phyloP scores from a whole-genome alignment of 306 rosid species.

The Nissolia schottii region DNA sequence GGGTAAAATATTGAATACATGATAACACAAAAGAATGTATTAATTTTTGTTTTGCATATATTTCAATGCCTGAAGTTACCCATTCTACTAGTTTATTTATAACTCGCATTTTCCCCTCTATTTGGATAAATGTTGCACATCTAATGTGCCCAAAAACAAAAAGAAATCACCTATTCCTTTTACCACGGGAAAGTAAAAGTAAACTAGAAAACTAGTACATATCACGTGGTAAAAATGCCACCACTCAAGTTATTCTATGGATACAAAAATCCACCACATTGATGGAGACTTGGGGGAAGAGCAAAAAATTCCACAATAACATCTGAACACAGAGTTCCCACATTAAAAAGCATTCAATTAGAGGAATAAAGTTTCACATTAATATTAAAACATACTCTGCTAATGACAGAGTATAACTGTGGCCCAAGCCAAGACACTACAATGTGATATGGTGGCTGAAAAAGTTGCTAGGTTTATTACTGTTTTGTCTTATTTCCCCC shows the following conservation, averaged over 20 bases:
- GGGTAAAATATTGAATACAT: too few species aligned
- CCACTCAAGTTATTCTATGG: neutral
- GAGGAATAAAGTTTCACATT: neutral
- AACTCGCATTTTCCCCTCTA: neutral
- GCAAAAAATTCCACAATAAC: slow-evolving; percentile 22
- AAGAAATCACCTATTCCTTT: neutral
- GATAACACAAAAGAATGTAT: too few species aligned
- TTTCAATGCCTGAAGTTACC: neutral
- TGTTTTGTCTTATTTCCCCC: slow-evolving; percentile 39
- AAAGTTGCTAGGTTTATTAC: slow-evolving; percentile 31
- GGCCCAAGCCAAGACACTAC: slow-evolving; percentile 29
- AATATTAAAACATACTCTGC: too few species aligned
- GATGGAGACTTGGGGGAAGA: neutral
- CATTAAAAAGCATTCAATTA: neutral
- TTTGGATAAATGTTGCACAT: neutral
- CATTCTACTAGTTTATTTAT: neutral
- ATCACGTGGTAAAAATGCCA: neutral
- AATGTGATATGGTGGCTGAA: slow-evolving; percentile 12
- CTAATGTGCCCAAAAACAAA: neutral
- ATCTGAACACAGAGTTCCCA: neutral
- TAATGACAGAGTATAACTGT: slow-evolving; percentile 18
- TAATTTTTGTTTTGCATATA: neutral
- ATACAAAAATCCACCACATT: neutral
- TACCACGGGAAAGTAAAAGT: neutral
- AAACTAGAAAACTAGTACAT: neutral